Base-by-base conservation (phyloP, 1,284 basidiomycete genomes). In the Cutaneotrichosporon sp. region DNA sequence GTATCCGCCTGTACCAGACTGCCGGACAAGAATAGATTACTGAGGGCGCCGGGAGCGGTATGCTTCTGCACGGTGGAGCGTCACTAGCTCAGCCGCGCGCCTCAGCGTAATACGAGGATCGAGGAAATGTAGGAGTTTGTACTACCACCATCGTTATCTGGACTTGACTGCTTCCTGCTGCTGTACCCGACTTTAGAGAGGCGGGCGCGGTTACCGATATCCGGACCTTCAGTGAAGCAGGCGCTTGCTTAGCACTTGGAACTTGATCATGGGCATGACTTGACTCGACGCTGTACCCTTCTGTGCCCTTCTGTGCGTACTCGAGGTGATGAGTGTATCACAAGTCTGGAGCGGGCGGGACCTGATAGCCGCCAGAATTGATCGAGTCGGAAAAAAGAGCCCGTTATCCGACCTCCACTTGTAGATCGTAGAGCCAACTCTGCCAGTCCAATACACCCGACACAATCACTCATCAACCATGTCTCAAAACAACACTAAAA, bases 401-500 rank as follows among this genome's bases (percentile, higher is more conserved):
- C 51, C 51, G 51, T 30, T 32, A 31, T 16, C 51, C 51, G 51
- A 30, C 49, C 49, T 50, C 49, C 49, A 30, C 49, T 30, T 30
- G 8, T 8, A n/a, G n/a, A n/a, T 30, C 26, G 26, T 26, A 26
- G 26, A 26, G 26, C 26, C 26, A 26, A 26, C 26, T 26, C 26
- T 26, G 26, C 26, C 26, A 26, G 26, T 13, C 3, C 22, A 36
- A 9, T 13, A 5, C 22, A 10, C 49, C 10, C 14, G 13, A 18
- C 22, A 11, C 13, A 5, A 26, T 30, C 22, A n/a, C 53, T 7
- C 53, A 13, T 32, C 31, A 34, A 18, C 40, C 11, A 38, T 18
- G 36, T 22, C 22, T 11, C 9, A 32, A 40, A 62, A 46, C 42
- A 46, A 46, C 42, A 18, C 5, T 30, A 79, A 65, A 66, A 83